Percentiles rank a stretch among this genome's conserved stretches.
These are phyloP conservation scores for Neopestalotiopsis sp. DNA, from an alignment of 2,329 filamentous ascomycete species.

Conservation along the genomic window DNA sequence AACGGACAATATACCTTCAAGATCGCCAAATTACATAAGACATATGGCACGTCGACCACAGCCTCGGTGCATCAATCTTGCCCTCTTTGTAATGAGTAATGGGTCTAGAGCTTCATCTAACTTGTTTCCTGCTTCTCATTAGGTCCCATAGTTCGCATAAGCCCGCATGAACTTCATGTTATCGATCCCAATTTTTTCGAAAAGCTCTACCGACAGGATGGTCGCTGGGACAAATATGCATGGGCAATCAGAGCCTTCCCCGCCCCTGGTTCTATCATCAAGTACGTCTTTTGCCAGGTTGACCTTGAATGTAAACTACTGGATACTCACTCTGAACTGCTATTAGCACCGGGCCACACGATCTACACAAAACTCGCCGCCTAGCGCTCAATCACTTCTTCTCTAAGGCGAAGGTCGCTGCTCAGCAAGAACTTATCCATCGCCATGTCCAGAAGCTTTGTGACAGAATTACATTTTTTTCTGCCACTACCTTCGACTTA, in stretches of 20 bases:
- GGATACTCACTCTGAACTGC: not conserved
- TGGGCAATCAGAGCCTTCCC: conserved; percentile 24
- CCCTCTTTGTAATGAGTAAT: too few relatives aligned
- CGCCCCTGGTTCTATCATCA: conserved; percentile 14
- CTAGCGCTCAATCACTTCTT: conserved; percentile 27
- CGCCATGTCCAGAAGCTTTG: not conserved
- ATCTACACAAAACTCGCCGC: conserved; percentile 27
- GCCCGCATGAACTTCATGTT: conserved; percentile 27
- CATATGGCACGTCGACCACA: too few relatives aligned
- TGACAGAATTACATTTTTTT: not conserved
- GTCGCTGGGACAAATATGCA: conserved; percentile 24
- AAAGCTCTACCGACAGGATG: conserved; percentile 25
- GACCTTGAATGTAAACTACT: not conserved
- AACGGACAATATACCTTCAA: too few relatives aligned
- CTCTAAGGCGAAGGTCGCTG: conserved; percentile 26
- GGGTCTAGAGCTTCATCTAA: too few relatives aligned
- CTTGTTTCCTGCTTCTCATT: not conserved
- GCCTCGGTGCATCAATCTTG: too few relatives aligned
- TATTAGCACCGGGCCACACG: conserved; percentile 14
- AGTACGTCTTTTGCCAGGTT: not conserved
- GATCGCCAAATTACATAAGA: too few relatives aligned
- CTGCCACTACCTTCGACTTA: not conserved
- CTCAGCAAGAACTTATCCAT: conserved; percentile 20
- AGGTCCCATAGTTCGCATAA: conserved; percentile 26
- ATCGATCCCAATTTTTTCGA: conserved; percentile 26